Conservation (phyloP, 2,329 filamentous ascomycete species). For the Verticillium tricorpus region DNA sequence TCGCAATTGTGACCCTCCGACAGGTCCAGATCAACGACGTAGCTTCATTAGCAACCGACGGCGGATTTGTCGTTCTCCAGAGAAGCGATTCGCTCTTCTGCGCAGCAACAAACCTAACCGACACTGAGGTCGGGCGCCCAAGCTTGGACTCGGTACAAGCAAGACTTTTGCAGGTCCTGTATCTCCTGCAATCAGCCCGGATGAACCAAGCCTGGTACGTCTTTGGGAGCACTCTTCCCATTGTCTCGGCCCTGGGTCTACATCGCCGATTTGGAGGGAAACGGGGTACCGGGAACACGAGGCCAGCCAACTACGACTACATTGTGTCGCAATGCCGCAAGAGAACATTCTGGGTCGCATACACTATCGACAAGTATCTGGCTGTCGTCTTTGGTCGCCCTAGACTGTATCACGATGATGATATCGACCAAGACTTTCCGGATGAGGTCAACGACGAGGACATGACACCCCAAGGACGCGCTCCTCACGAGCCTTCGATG, state of each 20-base stretch:
- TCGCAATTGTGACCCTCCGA: conserved; percentile 43
- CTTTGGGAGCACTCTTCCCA: conserved; percentile 52
- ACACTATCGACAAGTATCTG: conserved; percentile 59
- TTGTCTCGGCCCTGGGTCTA: conserved; percentile 39
- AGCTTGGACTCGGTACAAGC: conserved; percentile 54
- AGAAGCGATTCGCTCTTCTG: conserved; percentile 21
- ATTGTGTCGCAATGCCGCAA: conserved; percentile 47
- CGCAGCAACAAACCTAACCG: conserved; percentile 20
- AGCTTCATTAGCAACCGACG: background rate
- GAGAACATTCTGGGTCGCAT: conserved; percentile 58
- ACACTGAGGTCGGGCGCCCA: conserved; percentile 47
- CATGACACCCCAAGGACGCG: conserved; percentile 35
- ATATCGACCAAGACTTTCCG: conserved; percentile 59
- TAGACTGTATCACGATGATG: conserved; percentile 56
- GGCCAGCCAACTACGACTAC: conserved; percentile 26
- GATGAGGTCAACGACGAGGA: conserved; percentile 52
- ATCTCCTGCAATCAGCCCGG: conserved; percentile 52
- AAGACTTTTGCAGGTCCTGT: conserved; percentile 52
- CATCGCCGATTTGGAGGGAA: conserved; percentile 6
- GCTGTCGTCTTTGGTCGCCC: conserved; percentile 60
- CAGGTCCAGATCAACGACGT: conserved; percentile 29
- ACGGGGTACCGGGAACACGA: background rate
- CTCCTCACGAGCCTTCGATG: conserved; percentile 19
- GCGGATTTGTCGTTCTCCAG: conserved; percentile 5
- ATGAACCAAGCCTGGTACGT: conserved; percentile 58